Base-by-base conservation (phyloP, 108 stramenopile species). In the Chaetoceros muelleri region DNA sequence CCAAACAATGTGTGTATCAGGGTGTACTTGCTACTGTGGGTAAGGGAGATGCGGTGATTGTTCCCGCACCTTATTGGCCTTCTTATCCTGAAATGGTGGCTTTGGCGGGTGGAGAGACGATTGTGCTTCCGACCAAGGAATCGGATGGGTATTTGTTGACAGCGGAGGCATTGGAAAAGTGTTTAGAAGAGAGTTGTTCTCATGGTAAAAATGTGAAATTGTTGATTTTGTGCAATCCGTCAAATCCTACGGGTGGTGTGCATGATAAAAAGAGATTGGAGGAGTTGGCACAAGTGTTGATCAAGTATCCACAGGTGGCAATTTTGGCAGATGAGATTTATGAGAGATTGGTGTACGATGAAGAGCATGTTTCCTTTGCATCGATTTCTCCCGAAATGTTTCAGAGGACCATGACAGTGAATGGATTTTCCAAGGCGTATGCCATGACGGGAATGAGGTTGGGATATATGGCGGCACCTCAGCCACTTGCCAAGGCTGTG, bases 361-460 rank as follows among this genome's bases (percentile, higher is more conserved):
- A 66, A 22, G 78, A 82, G 27, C 81, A 84, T 63, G 74, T 80
- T 29, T 75, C 90, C 44, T 91, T 96, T 64, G 95, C 95, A 5
- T 60, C 74, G 1, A 52, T 93, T 8, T 18, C n/a, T 3, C 79
- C 82, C 7, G 73, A 72, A 51, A 87, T 96, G 92, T 88, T 70
- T 57, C 56, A 69, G 20, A 74, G 96, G 18, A 97, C 92, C 50
- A 70, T 97, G 61, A 87, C 90, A 27, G 61, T 96, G 23, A 98
- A 98, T 62, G 97, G 97, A 1, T 96, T 96, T 58, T 81, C 81
- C 54, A 98, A 98, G 76, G 79, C 92, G 7, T 84, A 96, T 62
- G 94, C 95, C 62, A 98, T 98, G 97, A 98, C 97, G 16, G 97
- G 97, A 22, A 81, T 90, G 48, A 69, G 97, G 40, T 62, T 98